These are phyloP conservation scores for Talaromyces thailandensis DNA, from an alignment of 495 filamentous ascomycete genomes.

Conservation along the genomic window DNA sequence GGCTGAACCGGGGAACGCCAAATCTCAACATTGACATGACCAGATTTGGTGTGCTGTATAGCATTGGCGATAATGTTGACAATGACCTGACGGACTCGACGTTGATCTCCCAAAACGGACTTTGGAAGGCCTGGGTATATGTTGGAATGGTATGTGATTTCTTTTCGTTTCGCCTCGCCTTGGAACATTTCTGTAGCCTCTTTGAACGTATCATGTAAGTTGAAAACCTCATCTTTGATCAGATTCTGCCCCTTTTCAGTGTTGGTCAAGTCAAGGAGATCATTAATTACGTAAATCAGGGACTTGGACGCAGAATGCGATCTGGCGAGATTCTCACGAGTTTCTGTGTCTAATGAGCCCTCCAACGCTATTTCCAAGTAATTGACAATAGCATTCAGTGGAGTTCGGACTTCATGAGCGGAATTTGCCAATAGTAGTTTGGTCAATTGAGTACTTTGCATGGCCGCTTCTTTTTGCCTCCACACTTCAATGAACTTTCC, in stretches of 20 bases:
- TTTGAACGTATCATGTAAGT: conserved; percentile 59
- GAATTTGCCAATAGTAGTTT: conserved; percentile 80
- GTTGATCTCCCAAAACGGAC: conserved; percentile 69
- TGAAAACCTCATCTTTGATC: conserved; percentile 74
- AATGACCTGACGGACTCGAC: conserved; percentile 70
- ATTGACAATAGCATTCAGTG: conserved; percentile 93
- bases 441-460: conserved; percentile 77
- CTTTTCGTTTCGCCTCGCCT: conserved; percentile 67
- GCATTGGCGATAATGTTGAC: conserved; percentile 81
- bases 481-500: conserved; percentile 90
- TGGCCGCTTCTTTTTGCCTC: conserved; percentile 80
- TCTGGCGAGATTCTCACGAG: conserved; percentile 74
- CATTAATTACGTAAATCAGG: conserved; percentile 92
- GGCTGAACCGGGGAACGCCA: conserved; percentile 35
- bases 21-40: conserved; percentile 63
- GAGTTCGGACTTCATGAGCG: conserved; percentile 90
- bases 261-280: conserved; percentile 86
- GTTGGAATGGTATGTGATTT: conserved; percentile 56
- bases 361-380: conserved; percentile 92
- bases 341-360: conserved; percentile 71
- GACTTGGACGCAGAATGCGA: conserved; percentile 96
- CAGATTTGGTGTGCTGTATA: conserved; percentile 67
- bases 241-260: conserved; percentile 74
- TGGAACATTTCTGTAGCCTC: conserved; percentile 71
- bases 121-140: conserved; percentile 62